Conservation (phyloP, 306 rosid genomes). For the Castanea sativa region DNA sequence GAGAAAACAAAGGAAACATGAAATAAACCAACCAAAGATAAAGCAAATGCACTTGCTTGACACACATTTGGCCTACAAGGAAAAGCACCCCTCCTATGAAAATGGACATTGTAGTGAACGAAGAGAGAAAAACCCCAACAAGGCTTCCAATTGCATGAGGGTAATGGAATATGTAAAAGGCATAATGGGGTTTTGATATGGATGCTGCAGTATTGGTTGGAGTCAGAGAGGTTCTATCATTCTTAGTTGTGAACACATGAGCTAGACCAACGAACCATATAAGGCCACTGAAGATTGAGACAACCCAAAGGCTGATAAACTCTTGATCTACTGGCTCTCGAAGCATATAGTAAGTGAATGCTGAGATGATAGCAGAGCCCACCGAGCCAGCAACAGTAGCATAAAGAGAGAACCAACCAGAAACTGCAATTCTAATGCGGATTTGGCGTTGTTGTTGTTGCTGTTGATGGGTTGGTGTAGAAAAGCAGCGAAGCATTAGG, state of each 20-base stretch:
- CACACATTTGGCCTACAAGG: conserved; percentile 68
- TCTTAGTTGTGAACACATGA: conserved; percentile 40
- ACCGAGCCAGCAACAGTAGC: conserved; percentile 35
- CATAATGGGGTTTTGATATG: conserved; percentile 27
- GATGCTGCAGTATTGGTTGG: not conserved
- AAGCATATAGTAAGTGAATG: conserved; percentile 81
- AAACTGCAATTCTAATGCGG: too few species aligned
- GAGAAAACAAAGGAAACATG: conserved; percentile 61
- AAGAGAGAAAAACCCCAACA: conserved; percentile 52
- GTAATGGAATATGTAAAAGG: conserved; percentile 47
- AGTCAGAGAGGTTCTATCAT: conserved; percentile 29
- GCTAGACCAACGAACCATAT: conserved; percentile 68
- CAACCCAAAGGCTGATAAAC: conserved; percentile 69
- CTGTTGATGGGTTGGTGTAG: conserved; percentile 26
- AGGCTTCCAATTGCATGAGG: conserved; percentile 73
- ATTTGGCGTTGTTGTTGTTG: too few species aligned
- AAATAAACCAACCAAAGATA: conserved; percentile 70
- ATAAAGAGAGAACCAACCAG: too few species aligned
- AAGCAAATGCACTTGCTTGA: conserved; percentile 48
- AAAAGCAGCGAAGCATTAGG: conserved; percentile 62
- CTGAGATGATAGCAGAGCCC: conserved; percentile 59
- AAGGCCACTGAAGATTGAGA: conserved; percentile 83
- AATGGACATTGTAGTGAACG: conserved; percentile 63
- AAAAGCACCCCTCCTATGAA: conserved; percentile 65
- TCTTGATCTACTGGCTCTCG: conserved; percentile 30